These are phyloP conservation scores for Prillingera fragicola DNA, from an alignment of 1,284 basidiomycete genomes.

Conservation along the genomic window DNA sequence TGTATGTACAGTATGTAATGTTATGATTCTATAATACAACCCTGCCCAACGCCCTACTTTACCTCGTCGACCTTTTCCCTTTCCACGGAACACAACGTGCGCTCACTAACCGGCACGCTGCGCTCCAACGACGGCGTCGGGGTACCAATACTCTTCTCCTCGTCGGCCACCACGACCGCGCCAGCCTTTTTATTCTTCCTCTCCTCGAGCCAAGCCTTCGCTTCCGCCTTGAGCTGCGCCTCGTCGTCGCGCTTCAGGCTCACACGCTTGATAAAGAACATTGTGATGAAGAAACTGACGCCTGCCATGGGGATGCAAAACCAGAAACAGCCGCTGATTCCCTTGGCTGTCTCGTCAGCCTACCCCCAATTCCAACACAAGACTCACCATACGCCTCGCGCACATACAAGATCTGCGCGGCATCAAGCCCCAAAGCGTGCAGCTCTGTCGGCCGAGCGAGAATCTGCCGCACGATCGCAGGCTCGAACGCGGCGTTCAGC, in stretches of 20 bases:
- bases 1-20: no score
- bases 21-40: no score
- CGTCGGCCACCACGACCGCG: not conserved
- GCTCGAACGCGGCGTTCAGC: slow-evolving; percentile 3
- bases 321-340: slow-evolving; percentile 38
- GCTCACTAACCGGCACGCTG: no score
- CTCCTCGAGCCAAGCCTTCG: slow-evolving; percentile 38
- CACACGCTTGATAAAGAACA: slow-evolving; percentile 38
- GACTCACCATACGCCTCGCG: slow-evolving; percentile 37
- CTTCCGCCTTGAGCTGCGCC: slow-evolving; percentile 36
- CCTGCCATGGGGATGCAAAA: slow-evolving; percentile 36
- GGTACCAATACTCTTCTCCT: not conserved
- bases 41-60: no score
- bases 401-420: slow-evolving; percentile 17
- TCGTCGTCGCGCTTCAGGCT: slow-evolving; percentile 40
- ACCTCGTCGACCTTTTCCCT: no score
- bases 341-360: slow-evolving; percentile 24
- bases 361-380: not conserved
- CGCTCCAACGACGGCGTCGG: not conserved
- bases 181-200: slow-evolving; percentile 27
- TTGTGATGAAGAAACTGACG: slow-evolving; percentile 31
- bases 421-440: slow-evolving; percentile 16
- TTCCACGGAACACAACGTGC: no score
- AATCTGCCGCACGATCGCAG: slow-evolving; percentile 13
- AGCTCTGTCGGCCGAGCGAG: slow-evolving; percentile 33